Base-by-base conservation (phyloP, 1,139 yeast genomes). In the Kluyveromyces sp. region DNA sequence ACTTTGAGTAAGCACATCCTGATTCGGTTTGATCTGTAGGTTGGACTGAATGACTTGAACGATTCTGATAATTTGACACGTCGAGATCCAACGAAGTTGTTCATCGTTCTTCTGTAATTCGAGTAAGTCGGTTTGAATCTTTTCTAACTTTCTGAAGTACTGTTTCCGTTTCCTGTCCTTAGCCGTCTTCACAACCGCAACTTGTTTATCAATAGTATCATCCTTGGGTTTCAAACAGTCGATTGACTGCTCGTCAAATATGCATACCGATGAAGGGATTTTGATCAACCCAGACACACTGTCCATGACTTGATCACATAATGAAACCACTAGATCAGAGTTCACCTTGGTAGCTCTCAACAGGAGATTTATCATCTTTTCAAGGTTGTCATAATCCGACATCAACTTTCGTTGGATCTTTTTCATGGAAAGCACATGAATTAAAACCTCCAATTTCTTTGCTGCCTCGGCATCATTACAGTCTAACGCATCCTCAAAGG, bases 41-140 rank as follows among this genome's bases (percentile, higher is more conserved):
- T 75, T 78, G 1, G 74, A 65, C 55, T 83, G 85, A 7, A 83
- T 58, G 30, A 71, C 70, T 2, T 75, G 68, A 42, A 85, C 63
- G 22, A 83, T 63, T 8, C 75, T 71, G 41, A 85, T 61, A 44
- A 79, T 75, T 30, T 79, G 66, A 12, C 76, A 66, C 4, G 79
- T 71, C 4, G 76, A 67, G 53, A 80, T 84, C 97, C 97, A 89
- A 50, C 83, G 87, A 1, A 71, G 59, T 17, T 70, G 66, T 0
- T 57, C 43, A 33, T 56, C 46, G 67, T 65, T 11, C 11, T 46
- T 44, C 31, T 59, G 43, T 4, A 50, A 36, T 2, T 53, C 48
- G 16, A 79, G 51, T 7, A 80, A 66, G n/a, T 58, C 55, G 2
- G 65, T 65, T 46, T 78, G 77, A 3, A 82, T 56, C 22, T 63